Conservation (phyloP, 1,284 basidiomycete genomes). For the Meripilus lineatus region DNA sequence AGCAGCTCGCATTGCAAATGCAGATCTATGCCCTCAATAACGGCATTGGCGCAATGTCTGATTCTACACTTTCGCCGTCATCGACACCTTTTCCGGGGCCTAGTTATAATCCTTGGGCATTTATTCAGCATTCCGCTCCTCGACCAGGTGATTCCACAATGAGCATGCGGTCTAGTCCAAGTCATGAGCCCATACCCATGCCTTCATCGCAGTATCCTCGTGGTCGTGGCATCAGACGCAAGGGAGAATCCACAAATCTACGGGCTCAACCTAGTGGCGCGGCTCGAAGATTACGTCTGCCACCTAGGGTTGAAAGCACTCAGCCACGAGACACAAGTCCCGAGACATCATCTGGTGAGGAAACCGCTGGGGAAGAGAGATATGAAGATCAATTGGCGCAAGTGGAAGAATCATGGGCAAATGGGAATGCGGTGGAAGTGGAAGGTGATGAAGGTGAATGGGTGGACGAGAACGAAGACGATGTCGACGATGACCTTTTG, state of each 20-base stretch:
- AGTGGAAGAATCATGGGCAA: slow-evolving; percentile 19
- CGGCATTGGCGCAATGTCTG: slow-evolving; percentile 47
- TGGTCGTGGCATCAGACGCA: slow-evolving; percentile 30
- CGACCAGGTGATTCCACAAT: slow-evolving; percentile 34
- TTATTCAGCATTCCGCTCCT: slow-evolving; percentile 40
- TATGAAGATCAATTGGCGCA: slow-evolving; percentile 39
- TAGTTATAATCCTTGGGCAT: slow-evolving; percentile 64
- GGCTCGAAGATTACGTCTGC: slow-evolving; percentile 43
- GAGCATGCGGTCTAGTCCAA: slow-evolving; percentile 70
- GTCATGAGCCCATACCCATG: slow-evolving; percentile 61
- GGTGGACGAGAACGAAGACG: slow-evolving; percentile 70
- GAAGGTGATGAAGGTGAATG: slow-evolving; percentile 55
- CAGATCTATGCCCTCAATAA: slow-evolving; percentile 74
- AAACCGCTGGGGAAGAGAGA: slow-evolving; percentile 52
- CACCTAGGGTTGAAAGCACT: slow-evolving; percentile 73
- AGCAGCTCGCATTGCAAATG: slow-evolving; percentile 67
- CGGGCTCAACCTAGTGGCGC: slow-evolving; percentile 26
- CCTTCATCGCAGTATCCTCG: slow-evolving; percentile 38
- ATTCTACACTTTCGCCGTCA: slow-evolving; percentile 69
- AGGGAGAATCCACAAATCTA: slow-evolving; percentile 31
- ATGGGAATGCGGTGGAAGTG: slow-evolving; percentile 17
- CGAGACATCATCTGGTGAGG: slow-evolving; percentile 54
- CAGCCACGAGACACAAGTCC: slow-evolving; percentile 76
- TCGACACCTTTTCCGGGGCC: slow-evolving; percentile 60
- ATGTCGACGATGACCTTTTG: slow-evolving; percentile 62